Base-by-base conservation (phyloP, 2,329 filamentous ascomycete species). In the Xylariaceae sp. region DNA sequence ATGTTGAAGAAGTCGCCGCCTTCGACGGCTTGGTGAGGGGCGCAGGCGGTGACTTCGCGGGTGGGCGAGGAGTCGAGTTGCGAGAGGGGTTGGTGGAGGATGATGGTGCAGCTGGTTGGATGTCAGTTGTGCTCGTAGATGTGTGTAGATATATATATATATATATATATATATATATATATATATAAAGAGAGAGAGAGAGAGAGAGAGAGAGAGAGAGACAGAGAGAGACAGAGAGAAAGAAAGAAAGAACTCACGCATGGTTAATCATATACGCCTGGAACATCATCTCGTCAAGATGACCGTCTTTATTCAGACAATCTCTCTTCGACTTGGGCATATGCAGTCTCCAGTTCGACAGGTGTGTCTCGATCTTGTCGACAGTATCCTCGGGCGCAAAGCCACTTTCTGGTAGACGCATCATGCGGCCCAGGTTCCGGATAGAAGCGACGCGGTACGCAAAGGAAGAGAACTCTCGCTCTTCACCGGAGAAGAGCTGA, bases 271-370 rank as follows among this genome's bases (percentile, higher is more conserved):
- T 92, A 59, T 89, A 86, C 0, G 89, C 91, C 69, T 95, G 89
- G 72, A 96, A 95, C 71, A 96, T 85, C 80, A 95, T 87, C 71
- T 95, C 89, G 68, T 96, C 91, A 8, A 91, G 77, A 51, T 83
- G 79, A 34, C 89, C 86, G 62, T 86, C 82, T 58, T 81, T 80
- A 56, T 83, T 80, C 51, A 95, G 74, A 12, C 88, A 77, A 57
- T 89, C 81, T 53, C 78, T 78, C 72, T 95, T 95, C 11, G 77
- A 77, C 12, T 79, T 75, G 0, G 91, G 91, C 0, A 96, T 75
- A 64, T 94, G 87, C 47, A 92, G 80, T 51, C 84, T 80, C 88
- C 89, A 96, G 68, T 90, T 91, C 11, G 79, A 80, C 41, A 84
- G 71, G 2, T 80, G 71, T 0, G 76, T 71, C 64, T 83, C 78